These are phyloP conservation scores for Carallia pectinifolia DNA, from an alignment of 345 rosid species.

Conservation along the genomic window DNA sequence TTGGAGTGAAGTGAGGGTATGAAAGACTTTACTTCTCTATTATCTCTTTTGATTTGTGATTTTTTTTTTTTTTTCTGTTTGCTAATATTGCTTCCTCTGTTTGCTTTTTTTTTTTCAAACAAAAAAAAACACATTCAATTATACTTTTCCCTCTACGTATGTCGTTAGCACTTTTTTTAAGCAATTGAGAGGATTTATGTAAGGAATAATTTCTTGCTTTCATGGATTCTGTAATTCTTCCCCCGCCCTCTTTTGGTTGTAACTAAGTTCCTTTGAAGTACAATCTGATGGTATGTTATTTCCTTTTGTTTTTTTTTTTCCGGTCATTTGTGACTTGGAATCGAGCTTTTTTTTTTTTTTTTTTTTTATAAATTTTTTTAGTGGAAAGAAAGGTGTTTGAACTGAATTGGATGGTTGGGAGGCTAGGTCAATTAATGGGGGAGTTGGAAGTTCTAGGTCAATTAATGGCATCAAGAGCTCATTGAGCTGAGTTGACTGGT, in stretches of 20 bases:
- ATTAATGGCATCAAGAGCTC: constrained; percentile 78
- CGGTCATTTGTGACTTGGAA: constrained; percentile 21
- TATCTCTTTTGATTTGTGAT: too few relatives aligned
- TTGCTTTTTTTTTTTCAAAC: too few relatives aligned
- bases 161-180: neutral
- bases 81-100: neutral
- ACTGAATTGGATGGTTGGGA: constrained; percentile 44
- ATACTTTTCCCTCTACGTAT: neutral
- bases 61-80: too few relatives aligned
- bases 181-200: too few relatives aligned
- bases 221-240: too few relatives aligned
- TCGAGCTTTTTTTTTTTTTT: constrained; percentile 9
- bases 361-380: neutral
- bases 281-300: neutral
- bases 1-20: too few relatives aligned
- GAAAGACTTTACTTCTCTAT: too few relatives aligned
- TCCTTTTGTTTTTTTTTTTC: neutral
- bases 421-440: constrained; percentile 48
- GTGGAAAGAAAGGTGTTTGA: constrained; percentile 48
- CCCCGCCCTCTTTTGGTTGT: neutral
- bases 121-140: neutral
- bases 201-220: too few relatives aligned
- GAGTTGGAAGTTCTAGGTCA: constrained; percentile 94
- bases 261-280: neutral
- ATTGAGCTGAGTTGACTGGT: constrained; percentile 91